Base-by-base conservation (phyloP, 202 grass and related monocot species). In the Hordeum pubiflorum region DNA sequence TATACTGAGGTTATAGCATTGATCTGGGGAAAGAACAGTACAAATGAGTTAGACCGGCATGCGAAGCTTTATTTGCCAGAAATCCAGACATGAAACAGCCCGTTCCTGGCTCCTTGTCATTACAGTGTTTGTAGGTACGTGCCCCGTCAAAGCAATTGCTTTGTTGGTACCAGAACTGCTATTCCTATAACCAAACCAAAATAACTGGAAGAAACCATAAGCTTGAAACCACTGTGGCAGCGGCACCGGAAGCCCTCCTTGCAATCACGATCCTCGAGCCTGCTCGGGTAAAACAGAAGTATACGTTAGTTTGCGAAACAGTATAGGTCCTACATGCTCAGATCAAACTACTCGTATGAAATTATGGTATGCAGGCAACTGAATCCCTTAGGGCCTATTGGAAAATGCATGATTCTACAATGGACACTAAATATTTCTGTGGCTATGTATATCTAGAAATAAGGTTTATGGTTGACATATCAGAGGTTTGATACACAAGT, bases 21-120 rank as follows among this genome's bases (percentile, higher is more conserved):
- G 31, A 36, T 32, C 44, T 2, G 55, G 18, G 9, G 6, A 4
- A 40, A 75, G 11, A 70, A 75, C 7, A 6, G 15, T 39, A 41
- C 15, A 69, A 41, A 61, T 26, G 13, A 36, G 54, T 3, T 21
- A 12, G 55, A 84, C 61, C 41, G 41, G 61, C 61, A 75, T 69
- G 27, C 61, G 32, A 10, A 79, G 50, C 21, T 88, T 88, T 88
- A 84, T 84, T 80, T 26, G 61, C 29, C 52, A 88, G 61, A 58
- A 80, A 88, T 41, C 13, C 40, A 74, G 21, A 83, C 17, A n/a
- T 58, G 34, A 68, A 10, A 34, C 33, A 83, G 62, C 76, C 26
- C 2, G 29, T 38, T 58, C 46, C 14, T 74, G 39, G 20, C 52
- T 84, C 39, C 9, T 59, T 80, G 67, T 21, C 75, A 80, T 62